Evolutionary conservation across 2,329 filamentous ascomycete genomes (phyloP).

Genomic region (Colletotrichum liriopes): DNA sequence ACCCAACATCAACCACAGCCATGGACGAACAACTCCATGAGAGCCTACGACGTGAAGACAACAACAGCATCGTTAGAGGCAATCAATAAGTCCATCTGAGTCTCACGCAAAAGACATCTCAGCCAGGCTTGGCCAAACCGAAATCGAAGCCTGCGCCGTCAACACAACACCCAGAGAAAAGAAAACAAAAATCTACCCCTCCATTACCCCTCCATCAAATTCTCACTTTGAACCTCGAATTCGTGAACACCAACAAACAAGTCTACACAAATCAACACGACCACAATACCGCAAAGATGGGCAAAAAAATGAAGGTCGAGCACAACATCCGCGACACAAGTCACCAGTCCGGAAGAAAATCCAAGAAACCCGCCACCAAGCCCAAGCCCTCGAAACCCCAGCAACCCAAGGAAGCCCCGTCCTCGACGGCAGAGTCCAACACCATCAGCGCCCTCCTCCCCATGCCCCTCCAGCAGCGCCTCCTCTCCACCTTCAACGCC

Average conservation of each 20-base stretch:
- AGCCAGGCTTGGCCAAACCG: not conserved
- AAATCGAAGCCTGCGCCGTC: too few species aligned
- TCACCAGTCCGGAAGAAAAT: conserved; percentile 12
- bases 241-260: not conserved
- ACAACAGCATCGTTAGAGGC: not conserved
- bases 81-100: not conserved
- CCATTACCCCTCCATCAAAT: conserved; percentile 17
- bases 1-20: conserved; percentile 22
- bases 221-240: not conserved
- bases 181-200: not conserved
- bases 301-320: conserved; percentile 30
- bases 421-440: conserved; percentile 4
- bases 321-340: conserved; percentile 18
- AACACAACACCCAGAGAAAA: not conserved
- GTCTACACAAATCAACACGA: not conserved
- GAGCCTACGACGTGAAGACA: not conserved
- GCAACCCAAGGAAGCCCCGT: not conserved
- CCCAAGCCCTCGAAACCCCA: conserved; percentile 15
- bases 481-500: conserved; percentile 81
- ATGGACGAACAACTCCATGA: not conserved
- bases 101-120: not conserved
- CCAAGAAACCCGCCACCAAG: conserved; percentile 10
- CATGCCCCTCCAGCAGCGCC: conserved; percentile 69
- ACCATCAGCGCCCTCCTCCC: conserved; percentile 6
- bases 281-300: conserved; percentile 17